Evolutionary conservation across 768 basidiomycete genomes (phyloP).

Genomic region (Mycena leptocephala): DNA sequence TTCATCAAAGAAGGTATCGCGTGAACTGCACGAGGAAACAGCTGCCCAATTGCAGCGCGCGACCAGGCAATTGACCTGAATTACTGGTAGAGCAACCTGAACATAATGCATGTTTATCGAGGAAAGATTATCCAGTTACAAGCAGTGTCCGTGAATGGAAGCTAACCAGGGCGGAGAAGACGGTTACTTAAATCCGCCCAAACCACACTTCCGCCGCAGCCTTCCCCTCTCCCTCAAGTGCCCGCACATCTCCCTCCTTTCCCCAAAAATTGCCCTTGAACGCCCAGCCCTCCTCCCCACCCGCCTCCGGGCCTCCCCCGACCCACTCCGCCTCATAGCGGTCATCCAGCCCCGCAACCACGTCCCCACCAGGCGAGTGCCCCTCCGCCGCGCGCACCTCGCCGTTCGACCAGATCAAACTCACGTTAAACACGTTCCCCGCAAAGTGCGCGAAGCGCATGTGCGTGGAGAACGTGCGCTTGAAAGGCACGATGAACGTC

Average conservation of each 20-base stretch:
- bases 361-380: slow-evolving; percentile 43
- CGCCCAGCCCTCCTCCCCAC: slow-evolving; percentile 52
- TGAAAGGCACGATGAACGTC: slow-evolving; percentile 54
- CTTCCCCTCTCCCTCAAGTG: slow-evolving; percentile 49
- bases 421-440: slow-evolving; percentile 57
- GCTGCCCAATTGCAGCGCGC: not conserved
- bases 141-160: too few relatives aligned
- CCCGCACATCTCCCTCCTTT: slow-evolving; percentile 52
- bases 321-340: slow-evolving; percentile 60
- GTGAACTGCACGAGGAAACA: slow-evolving; percentile 20
- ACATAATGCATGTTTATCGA: too few relatives aligned
- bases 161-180: too few relatives aligned
- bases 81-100: too few relatives aligned
- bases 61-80: not conserved
- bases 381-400: slow-evolving; percentile 48
- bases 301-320: slow-evolving; percentile 23
- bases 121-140: not conserved
- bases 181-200: slow-evolving; percentile 6
- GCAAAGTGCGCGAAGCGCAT: slow-evolving; percentile 55
- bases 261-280: slow-evolving; percentile 61
- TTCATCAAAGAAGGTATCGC: slow-evolving; percentile 7
- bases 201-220: slow-evolving; percentile 62
- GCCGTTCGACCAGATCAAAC: slow-evolving; percentile 55
- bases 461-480: slow-evolving; percentile 54
- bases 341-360: slow-evolving; percentile 55